Base-by-base conservation (phyloP, 1,139 yeast species). In the Chernovozyma sophiae-reginae region DNA sequence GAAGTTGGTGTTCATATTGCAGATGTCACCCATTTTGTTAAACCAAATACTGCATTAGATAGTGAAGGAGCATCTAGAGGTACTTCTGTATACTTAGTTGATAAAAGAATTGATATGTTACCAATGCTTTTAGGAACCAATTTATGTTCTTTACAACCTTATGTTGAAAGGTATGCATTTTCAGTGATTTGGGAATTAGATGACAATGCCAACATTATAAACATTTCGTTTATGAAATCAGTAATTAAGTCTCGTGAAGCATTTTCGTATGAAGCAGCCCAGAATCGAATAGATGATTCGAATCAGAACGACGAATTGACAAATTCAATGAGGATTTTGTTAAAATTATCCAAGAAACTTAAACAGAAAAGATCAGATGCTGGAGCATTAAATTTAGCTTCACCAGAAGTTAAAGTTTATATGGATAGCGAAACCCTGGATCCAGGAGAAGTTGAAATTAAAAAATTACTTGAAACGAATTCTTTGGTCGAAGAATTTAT, bases 1-100 rank as follows among this genome's bases (percentile, higher is more conserved):
- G 96, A 92, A 58, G 96, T 94, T 36, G 98, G 99, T 53, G 99
- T 94, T 25, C 99, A 94, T 58, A 94, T 94, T 66, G 99, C 99
- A 5, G 99, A 94, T 65, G 99, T 94, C 17, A 87, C 97, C 1
- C 95, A 94, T 61, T 94, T 94, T 53, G 98, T 94, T 34, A 87
- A 89, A 59, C 83, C 98, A 1, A 85, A 82, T 46, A 89, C 97
- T 4, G 81, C 98, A 0, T 70, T 94, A 43, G 98, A 94, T 58
- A 84, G 79, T 34, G 99, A 94, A 63, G 99, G 97, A 61, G 96
- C 97, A 1, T 74, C 95, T 2, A 78, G 99, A 61, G 97, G 97
- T 55, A 94, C 98, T 0, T 90, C 98, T 4, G 97, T 92, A 3
- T 94, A 94, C 60, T 72, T 94, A 43, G 98, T 94, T n/a, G 98